These are phyloP conservation scores for Myriangium duriaei DNA, from an alignment of 2,329 filamentous ascomycete species.

Conservation along the genomic window DNA sequence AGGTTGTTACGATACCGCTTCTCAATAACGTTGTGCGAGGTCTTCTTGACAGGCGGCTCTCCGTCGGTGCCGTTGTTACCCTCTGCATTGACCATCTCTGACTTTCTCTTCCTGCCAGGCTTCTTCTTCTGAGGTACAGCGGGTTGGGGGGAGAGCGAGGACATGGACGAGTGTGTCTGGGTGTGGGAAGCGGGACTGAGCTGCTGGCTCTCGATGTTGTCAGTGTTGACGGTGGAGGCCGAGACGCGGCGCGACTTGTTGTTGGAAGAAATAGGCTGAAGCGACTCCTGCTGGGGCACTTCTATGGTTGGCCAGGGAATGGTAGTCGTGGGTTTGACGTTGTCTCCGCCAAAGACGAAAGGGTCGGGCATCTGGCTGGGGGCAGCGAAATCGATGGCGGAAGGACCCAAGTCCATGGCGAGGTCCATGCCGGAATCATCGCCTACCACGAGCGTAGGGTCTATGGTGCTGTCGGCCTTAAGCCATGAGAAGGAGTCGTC, in stretches of 20 bases:
- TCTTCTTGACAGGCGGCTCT: conserved; percentile 60
- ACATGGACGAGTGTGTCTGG: conserved; percentile 19
- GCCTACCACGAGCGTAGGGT: conserved; percentile 22
- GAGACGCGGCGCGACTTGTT: background rate
- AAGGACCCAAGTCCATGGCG: conserved; percentile 14
- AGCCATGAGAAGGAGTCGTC: conserved; percentile 16
- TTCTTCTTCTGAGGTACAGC: conserved; percentile 21
- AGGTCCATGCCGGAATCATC: conserved; percentile 20
- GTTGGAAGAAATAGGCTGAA: conserved; percentile 5
- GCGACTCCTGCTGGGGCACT: conserved; percentile 3
- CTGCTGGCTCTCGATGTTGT: conserved; percentile 16
- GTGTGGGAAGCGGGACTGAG: conserved; percentile 21
- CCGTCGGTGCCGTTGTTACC: conserved; percentile 24
- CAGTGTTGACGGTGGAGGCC: conserved; percentile 2
- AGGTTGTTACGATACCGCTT: conserved; percentile 93
- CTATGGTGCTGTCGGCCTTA: conserved; percentile 16
- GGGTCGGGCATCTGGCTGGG: conserved; percentile 9
- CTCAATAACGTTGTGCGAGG: conserved; percentile 96
- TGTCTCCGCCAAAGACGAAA: conserved; percentile 13
- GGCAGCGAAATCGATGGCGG: conserved; percentile 20
- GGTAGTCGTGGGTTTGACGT: conserved; percentile 15
- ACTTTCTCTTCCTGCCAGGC: conserved; percentile 25
- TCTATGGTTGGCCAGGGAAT: conserved; percentile 6
- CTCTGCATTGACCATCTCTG: conserved; percentile 18
- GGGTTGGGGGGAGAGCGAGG: conserved; percentile 19